Evolutionary conservation across 73 alveolate species (phyloP).

Genomic region (Tetrahymena thermophila): DNA sequence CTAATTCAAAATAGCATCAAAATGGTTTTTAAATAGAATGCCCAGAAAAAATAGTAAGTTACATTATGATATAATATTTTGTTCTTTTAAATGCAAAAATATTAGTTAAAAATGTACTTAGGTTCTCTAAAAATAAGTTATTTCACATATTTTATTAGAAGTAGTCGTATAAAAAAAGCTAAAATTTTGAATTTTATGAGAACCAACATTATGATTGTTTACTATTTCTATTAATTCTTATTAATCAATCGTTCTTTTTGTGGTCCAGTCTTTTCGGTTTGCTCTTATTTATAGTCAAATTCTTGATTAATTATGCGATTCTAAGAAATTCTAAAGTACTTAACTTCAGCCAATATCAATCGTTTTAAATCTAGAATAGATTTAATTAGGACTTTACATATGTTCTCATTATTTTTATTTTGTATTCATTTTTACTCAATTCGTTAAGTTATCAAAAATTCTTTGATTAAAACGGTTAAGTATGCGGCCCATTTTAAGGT

Average conservation of each 20-base stretch:
- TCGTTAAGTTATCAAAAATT: neutral
- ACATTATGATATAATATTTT: neutral
- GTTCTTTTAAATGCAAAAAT: neutral
- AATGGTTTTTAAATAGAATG: neutral
- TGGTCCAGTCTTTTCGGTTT: neutral
- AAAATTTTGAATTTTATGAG: neutral
- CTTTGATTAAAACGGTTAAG: neutral
- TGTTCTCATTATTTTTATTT: neutral
- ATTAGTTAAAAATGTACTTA: neutral
- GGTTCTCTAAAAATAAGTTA: neutral
- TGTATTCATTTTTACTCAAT: neutral
- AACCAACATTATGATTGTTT: neutral
- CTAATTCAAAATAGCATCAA: neutral
- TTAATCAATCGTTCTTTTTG: neutral
- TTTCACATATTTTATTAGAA: neutral
- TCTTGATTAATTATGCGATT: neutral
- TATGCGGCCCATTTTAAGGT: neutral
- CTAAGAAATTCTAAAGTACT: neutral
- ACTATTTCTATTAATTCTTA: neutral
- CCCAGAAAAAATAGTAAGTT: neutral
- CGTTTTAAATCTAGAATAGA: neutral
- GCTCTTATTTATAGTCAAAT: neutral
- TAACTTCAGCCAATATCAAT: neutral
- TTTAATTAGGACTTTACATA: neutral
- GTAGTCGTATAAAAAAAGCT: neutral